A percentile compares a stretch with the other conserved stretches of the same genome.
Evolutionary conservation across 768 basidiomycete genomes (phyloP).

Genomic region (Amanita rimosa): DNA sequence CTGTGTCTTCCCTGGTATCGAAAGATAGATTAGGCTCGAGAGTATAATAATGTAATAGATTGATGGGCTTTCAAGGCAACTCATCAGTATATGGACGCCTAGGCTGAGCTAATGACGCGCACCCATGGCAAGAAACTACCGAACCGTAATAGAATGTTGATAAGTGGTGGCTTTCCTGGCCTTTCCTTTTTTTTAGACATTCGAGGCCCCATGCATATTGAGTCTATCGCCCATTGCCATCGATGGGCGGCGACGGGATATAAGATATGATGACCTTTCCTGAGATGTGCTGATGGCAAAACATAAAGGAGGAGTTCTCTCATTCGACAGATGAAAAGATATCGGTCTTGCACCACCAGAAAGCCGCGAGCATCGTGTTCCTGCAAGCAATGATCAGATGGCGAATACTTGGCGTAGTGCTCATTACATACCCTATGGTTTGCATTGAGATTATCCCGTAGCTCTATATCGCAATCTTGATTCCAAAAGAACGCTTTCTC

Average conservation of each 20-base stretch:
- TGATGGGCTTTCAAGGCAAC: slow-evolving; percentile 33
- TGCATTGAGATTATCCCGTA: neutral
- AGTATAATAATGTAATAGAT: slow-evolving; percentile 53
- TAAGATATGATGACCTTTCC: slow-evolving; percentile 14
- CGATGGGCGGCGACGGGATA: slow-evolving; percentile 33
- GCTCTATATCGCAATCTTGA: slow-evolving; percentile 1
- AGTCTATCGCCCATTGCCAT: slow-evolving; percentile 52
- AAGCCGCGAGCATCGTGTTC: neutral
- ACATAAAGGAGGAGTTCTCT: slow-evolving; percentile 32
- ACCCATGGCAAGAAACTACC: slow-evolving; percentile 50
- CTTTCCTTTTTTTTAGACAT: slow-evolving; percentile 12
- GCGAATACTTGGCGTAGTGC: neutral
- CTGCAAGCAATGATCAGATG: neutral
- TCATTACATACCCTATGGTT: neutral
- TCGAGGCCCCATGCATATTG: slow-evolving; percentile 27
- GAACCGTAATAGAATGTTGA: slow-evolving; percentile 50
- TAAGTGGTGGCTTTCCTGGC: slow-evolving; percentile 14
- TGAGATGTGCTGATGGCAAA: slow-evolving; percentile 16
- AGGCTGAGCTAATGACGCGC: slow-evolving; percentile 4
- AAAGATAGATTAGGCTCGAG: slow-evolving; percentile 34
- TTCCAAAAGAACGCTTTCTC: slow-evolving; percentile 1
- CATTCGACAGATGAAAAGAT: slow-evolving; percentile 30
- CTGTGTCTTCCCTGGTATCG: slow-evolving; percentile 4
- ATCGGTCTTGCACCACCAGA: neutral
- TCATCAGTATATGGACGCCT: neutral